Evolutionary conservation across 768 basidiomycete genomes (phyloP).

Genomic region (Trametes villosa): DNA sequence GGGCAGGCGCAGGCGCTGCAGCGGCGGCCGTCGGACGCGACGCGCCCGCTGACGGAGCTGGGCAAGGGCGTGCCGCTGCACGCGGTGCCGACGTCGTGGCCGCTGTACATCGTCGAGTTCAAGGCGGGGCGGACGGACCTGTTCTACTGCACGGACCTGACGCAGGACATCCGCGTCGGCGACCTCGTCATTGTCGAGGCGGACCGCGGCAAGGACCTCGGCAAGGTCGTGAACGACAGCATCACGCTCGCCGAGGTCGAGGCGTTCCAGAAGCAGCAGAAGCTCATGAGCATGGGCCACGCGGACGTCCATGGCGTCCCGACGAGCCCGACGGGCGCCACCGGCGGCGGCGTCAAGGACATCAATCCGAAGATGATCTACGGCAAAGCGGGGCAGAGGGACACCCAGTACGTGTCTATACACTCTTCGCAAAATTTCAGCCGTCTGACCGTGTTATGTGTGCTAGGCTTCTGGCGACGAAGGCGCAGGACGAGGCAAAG

Average conservation of each 20-base stretch:
- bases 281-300: conserved; percentile 43
- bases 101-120: conserved; percentile 97
- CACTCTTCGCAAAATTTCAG: neutral
- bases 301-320: conserved; percentile 42
- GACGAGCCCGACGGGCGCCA: conserved; percentile 51
- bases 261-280: conserved; percentile 83
- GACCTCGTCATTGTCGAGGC: conserved; percentile 97
- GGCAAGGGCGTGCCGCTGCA: conserved; percentile 90
- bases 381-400: conserved; percentile 80
- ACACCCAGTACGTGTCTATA: conserved; percentile 67
- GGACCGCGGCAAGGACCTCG: conserved; percentile 91
- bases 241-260: conserved; percentile 91
- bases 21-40: conserved; percentile 47
- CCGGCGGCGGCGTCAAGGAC: conserved; percentile 75
- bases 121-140: conserved; percentile 96
- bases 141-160: conserved; percentile 82
- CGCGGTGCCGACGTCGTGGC: conserved; percentile 80
- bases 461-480: conserved; percentile 71
- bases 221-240: conserved; percentile 88
- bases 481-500: conserved; percentile 90
- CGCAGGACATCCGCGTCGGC: conserved; percentile 71
- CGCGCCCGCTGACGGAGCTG: conserved; percentile 54
- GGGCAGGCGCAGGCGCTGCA: conserved; percentile 28
- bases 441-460: conserved; percentile 9
- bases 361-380: conserved; percentile 98